Conservation (phyloP, 495 filamentous ascomycete genomes). For the Beverwykella pulmonaria region DNA sequence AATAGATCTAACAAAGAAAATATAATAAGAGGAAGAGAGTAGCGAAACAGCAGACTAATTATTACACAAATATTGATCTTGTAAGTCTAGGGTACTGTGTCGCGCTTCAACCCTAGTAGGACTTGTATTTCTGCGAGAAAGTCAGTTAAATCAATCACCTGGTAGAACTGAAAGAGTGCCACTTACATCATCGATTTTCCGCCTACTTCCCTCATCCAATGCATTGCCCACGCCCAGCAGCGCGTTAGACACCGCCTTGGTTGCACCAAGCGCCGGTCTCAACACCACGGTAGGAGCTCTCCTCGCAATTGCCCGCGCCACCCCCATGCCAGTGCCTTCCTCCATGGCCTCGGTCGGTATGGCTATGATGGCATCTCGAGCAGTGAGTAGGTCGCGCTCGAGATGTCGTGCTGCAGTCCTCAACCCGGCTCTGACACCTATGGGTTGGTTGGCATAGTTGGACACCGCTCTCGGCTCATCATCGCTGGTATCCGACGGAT, state of each 20-base stretch:
- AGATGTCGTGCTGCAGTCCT: conserved; percentile 78
- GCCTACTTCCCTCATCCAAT: conserved; percentile 79
- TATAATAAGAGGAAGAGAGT: background rate
- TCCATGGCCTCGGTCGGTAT: conserved; percentile 91
- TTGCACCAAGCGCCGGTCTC: conserved; percentile 84
- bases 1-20: background rate
- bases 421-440: conserved; percentile 83
- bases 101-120: conserved; percentile 10
- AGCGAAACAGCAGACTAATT: background rate
- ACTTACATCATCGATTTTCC: conserved; percentile 86
- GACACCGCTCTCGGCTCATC: conserved; percentile 59
- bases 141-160: conserved; percentile 1
- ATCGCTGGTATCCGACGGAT: conserved; percentile 56
- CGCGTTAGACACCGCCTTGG: conserved; percentile 85
- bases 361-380: conserved; percentile 90
- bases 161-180: conserved; percentile 1
- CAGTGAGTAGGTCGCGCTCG: conserved; percentile 79
- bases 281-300: conserved; percentile 89
- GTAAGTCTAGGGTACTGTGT: background rate
- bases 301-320: conserved; percentile 75
- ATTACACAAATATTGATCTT: background rate
- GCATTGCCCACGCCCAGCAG: conserved; percentile 92
- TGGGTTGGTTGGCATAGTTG: conserved; percentile 89
- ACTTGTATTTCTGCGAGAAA: conserved; percentile 32
- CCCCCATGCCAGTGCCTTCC: conserved; percentile 78